Evolutionary conservation across 2,329 filamentous ascomycete genomes (phyloP), one percentile per base, ranked within the genome.

Genomic region (Drechslerella coelobrocha): DNA sequence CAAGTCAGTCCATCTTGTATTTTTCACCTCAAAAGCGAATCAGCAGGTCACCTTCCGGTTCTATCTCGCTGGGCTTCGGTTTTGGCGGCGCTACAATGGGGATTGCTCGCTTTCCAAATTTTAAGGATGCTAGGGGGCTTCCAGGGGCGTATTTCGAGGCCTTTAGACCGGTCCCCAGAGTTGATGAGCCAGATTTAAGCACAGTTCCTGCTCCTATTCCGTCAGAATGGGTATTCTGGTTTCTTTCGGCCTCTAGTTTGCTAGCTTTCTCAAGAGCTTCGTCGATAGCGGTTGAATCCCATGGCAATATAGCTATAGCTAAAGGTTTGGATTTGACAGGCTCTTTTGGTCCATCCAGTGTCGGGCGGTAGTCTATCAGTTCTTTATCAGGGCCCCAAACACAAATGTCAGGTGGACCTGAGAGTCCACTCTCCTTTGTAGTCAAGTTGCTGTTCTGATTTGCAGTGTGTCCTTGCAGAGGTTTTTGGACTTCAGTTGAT

Each of bases 381-480:
- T 69, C 24, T 19, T 57, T 26, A 2, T 68, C 31, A 2, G 63
- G 63, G 12, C 39, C 43, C 63, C 63, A 68, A 34, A 68, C 56
- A 12, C 56, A 68, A 7, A 61, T 56, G 19, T 68, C 56, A 31
- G 63, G 63, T 24, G 34, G 31, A 10, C 29, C 4, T 1, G 31
- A 19, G 1, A 12, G 2, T 21, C 7, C 10, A 9, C 10, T 23
- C 9, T 27, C 31, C n/a, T n/a, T 31, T 4, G n/a, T 1, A 21
- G 41, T n/a, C 2, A 31, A 9, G 6, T 41, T 48, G 14, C 12
- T 39, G 8, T 29, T 14, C 17, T 37, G 12, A n/a, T 2, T 12
- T 4, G 7, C 12, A 14, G n/a, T 2, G 21, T 26, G 10, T 10
- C 1, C 6, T 26, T 39, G 26, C 12, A 12, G 19, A 47, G 10